phyloP scores from a whole-genome alignment of 2,329 filamentous ascomycete genomes.

The Periglandula ipomoeae region DNA sequence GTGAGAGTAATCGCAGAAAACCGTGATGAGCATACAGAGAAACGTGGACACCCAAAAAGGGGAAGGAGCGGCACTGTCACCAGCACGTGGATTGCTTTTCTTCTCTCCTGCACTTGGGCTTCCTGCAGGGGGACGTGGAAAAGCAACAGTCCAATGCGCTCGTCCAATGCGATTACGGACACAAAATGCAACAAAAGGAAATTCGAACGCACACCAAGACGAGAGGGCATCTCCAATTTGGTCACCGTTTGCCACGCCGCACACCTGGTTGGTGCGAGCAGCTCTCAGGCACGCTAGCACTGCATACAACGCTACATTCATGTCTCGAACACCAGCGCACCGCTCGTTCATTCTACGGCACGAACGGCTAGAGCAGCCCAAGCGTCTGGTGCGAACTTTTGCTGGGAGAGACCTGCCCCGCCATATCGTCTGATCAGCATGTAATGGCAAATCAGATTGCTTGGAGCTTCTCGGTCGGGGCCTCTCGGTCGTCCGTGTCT shows the following conservation, averaged over 20 bases:
- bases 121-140: background rate
- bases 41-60: background rate
- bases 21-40: background rate
- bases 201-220: background rate
- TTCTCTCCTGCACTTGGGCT: background rate
- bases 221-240: background rate
- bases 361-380: background rate
- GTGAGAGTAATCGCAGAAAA: background rate
- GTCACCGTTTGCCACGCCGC: background rate
- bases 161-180: background rate
- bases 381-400: background rate
- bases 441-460: background rate
- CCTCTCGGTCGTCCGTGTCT: background rate
- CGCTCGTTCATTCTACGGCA: background rate
- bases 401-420: background rate
- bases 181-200: background rate
- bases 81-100: background rate
- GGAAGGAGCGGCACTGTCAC: background rate
- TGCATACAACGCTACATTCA: background rate
- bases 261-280: background rate
- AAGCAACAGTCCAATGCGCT: background rate
- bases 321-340: background rate
- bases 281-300: background rate
- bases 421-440: no score
- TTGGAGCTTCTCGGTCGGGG: background rate